Evolutionary conservation across 371 early-diverging fungal species (phyloP).

Genomic region (Haplosporangium sp.): DNA sequence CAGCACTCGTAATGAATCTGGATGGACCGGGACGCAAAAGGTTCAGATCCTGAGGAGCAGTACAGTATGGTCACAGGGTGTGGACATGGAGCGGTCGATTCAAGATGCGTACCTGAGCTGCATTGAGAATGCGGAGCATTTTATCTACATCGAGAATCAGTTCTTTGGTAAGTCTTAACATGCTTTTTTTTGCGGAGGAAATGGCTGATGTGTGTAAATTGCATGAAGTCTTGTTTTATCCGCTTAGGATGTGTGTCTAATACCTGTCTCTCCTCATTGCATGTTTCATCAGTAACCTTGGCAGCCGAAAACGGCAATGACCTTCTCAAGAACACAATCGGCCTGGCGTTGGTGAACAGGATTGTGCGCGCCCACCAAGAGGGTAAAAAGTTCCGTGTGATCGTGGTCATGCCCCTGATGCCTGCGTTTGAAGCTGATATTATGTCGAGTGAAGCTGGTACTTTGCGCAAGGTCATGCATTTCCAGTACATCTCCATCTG

Average conservation of each 20-base stretch:
- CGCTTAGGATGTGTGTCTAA: not conserved
- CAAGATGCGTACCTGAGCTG: slow-evolving; percentile 83
- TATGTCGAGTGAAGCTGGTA: slow-evolving; percentile 77
- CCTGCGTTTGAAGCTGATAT: slow-evolving; percentile 92
- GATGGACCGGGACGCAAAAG: slow-evolving; percentile 72
- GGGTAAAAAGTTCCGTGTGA: slow-evolving; percentile 81
- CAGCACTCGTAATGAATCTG: slow-evolving; percentile 73
- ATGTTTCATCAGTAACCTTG: slow-evolving; percentile 62
- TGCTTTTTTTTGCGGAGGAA: not conserved
- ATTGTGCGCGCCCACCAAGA: slow-evolving; percentile 81
- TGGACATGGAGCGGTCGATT: slow-evolving; percentile 80
- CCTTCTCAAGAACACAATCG: slow-evolving; percentile 80
- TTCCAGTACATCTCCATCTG: slow-evolving; percentile 85
- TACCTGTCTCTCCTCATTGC: not conserved
- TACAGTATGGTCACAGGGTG: slow-evolving; percentile 75
- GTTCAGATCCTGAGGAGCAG: slow-evolving; percentile 79
- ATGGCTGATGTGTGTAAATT: not conserved
- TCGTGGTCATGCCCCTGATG: slow-evolving; percentile 90
- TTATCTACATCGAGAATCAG: slow-evolving; percentile 96
- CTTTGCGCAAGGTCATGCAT: slow-evolving; percentile 81
- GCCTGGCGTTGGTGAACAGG: slow-evolving; percentile 79
- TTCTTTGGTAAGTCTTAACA: slow-evolving; percentile 82
- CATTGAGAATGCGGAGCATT: slow-evolving; percentile 83
- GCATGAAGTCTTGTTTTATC: not conserved
- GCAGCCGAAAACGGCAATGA: slow-evolving; percentile 67